A percentile compares a stretch with the other conserved stretches of the same genome.
These are phyloP conservation scores for Sporothrix schenckii DNA, from an alignment of 2,329 filamentous ascomycete genomes.

Conservation along the genomic window DNA sequence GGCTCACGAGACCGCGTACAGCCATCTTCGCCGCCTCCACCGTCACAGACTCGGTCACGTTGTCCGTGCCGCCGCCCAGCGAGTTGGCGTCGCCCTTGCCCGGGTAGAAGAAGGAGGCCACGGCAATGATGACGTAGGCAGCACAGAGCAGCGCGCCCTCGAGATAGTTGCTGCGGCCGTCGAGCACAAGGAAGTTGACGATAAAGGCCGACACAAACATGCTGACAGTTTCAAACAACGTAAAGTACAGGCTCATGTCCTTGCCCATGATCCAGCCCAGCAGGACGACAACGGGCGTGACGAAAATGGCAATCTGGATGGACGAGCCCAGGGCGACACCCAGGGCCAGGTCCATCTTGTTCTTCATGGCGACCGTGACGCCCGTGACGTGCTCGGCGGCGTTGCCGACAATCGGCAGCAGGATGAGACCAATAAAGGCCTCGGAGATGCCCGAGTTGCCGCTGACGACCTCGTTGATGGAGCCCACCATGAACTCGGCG, in stretches of 20 bases:
- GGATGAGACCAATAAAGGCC: slow-evolving; percentile 62
- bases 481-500: slow-evolving; percentile 63
- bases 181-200: slow-evolving; percentile 74
- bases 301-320: slow-evolving; percentile 65
- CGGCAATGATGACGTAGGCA: slow-evolving; percentile 41
- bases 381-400: slow-evolving; percentile 66
- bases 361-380: slow-evolving; percentile 60
- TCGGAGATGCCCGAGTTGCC: slow-evolving; percentile 53
- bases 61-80: slow-evolving; percentile 35
- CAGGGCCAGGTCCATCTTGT: slow-evolving; percentile 65
- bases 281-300: slow-evolving; percentile 62
- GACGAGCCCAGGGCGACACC: slow-evolving; percentile 63
- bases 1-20: slow-evolving; percentile 21
- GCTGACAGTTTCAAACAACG: slow-evolving; percentile 73
- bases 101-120: slow-evolving; percentile 40
- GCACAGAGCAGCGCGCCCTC: slow-evolving; percentile 41
- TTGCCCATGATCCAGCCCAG: slow-evolving; percentile 61
- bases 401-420: slow-evolving; percentile 65
- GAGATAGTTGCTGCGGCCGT: slow-evolving; percentile 70
- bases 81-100: slow-evolving; percentile 36
- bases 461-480: slow-evolving; percentile 60
- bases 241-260: slow-evolving; percentile 69
- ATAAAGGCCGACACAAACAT: slow-evolving; percentile 71
- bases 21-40: slow-evolving; percentile 21
- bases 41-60: neutral